A percentile compares a stretch with the other conserved stretches of the same genome.
phyloP scores from a whole-genome alignment of 2,329 filamentous ascomycete species.

The Ceratocystis papillata region DNA sequence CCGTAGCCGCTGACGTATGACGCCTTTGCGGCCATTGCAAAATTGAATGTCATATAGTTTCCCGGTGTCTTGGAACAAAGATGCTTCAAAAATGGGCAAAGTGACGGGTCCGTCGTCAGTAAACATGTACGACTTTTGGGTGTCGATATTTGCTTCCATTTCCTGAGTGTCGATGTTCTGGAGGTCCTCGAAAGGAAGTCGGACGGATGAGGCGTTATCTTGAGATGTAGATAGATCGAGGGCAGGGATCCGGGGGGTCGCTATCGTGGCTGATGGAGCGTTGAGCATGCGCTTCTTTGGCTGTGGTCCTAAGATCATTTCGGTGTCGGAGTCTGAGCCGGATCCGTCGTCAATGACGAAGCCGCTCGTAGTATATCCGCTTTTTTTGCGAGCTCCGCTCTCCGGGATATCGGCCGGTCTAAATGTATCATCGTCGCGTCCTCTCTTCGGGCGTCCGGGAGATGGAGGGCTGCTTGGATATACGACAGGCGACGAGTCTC shows the following conservation, averaged over 20 bases:
- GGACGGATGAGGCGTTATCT: background rate
- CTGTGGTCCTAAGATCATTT: slow-evolving; percentile 13
- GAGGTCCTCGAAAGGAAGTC: slow-evolving; percentile 5
- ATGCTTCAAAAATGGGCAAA: slow-evolving; percentile 21
- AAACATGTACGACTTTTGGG: background rate
- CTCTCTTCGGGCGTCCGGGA: slow-evolving; percentile 21
- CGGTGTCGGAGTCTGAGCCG: slow-evolving; percentile 21
- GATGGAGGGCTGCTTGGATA: slow-evolving; percentile 25
- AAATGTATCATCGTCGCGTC: slow-evolving; percentile 19
- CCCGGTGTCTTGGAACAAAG: slow-evolving; percentile 26
- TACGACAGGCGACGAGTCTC: slow-evolving; percentile 23
- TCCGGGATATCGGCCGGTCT: background rate
- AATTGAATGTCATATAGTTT: slow-evolving; percentile 39
- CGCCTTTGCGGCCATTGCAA: slow-evolving; percentile 46
- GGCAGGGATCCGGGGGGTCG: slow-evolving; percentile 7
- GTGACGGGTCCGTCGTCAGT: slow-evolving; percentile 4
- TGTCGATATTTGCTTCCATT: background rate
- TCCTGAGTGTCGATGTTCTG: background rate
- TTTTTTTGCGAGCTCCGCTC: background rate
- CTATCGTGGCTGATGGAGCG: background rate
- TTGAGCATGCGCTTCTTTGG: slow-evolving; percentile 23
- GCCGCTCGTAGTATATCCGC: slow-evolving; percentile 20
- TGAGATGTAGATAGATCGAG: background rate
- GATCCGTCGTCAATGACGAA: slow-evolving; percentile 24
- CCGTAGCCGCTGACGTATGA: slow-evolving; percentile 45